Evolutionary conservation across 1,284 basidiomycete genomes (phyloP), one percentile per base, ranked within the genome.

Genomic region (Pterula multifida): DNA sequence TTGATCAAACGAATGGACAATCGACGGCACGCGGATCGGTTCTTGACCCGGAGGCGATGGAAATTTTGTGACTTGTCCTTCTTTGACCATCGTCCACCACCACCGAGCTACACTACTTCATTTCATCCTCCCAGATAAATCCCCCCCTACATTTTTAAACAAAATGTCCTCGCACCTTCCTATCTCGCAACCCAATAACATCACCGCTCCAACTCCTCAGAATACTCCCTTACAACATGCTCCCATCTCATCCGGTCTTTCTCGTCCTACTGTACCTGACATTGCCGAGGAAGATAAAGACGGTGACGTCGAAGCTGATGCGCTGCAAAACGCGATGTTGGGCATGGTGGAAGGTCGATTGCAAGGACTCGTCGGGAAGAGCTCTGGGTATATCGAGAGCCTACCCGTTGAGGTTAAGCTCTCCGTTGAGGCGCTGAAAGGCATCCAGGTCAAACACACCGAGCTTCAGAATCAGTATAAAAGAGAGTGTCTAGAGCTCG

Each of bases 391-490:
- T 68, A 75, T 92, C 66, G 91, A 97, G 73, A 78, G 75, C 60
- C 79, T 98, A 45, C 90, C 94, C 12, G 68, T 75, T 46, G 80
- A 85, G 51, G 81, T 95, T 59, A 90, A 89, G 69, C 75, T 84
- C 64, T 87, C 84, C 60, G 73, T 98, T 61, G 89, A 95, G 69
- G 95, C 85, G 36, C 75, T 98, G 61, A 96, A 97, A 68, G 95
- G 93, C 53, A 76, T 98, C 44, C 94, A 98, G 68, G 82, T 83
- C 57, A 86, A 94, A 72, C 92, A 97, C 69, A 82, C 83, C 60
- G 89, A 93, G 65, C 79, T 98, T 52, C 91, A 97, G 68, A 87
- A 88, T 62, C 81, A 94, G 73, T 96, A 95, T 79, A 97, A 98
- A 71, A 81, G 85, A 63, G 95, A 98, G 69, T 91, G 93, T 62